These are phyloP conservation scores for Pascua guehoae DNA, from an alignment of 1,284 basidiomycete species.

Conservation along the genomic window DNA sequence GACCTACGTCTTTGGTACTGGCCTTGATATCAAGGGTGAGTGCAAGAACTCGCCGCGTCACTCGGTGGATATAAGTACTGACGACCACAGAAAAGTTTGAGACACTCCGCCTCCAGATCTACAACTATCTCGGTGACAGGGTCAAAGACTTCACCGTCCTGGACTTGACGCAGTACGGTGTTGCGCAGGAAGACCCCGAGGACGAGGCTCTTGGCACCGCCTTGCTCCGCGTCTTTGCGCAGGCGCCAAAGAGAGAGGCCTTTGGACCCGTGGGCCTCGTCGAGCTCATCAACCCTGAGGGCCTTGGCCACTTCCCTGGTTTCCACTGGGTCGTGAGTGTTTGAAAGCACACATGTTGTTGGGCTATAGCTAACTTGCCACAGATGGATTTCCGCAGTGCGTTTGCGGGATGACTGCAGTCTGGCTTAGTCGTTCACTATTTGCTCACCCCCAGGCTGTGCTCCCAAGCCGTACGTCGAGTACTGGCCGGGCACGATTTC, in stretches of 20 bases:
- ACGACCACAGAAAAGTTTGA: conserved; percentile 21
- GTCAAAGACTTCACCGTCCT: conserved; percentile 5
- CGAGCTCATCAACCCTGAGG: conserved; percentile 16
- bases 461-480: conserved; percentile 17
- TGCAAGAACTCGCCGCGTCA: no score
- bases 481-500: conserved; percentile 19
- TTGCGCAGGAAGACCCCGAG: conserved; percentile 16
- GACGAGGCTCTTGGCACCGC: conserved; percentile 24
- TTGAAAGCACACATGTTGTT: no score
- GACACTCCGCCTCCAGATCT: conserved; percentile 22
- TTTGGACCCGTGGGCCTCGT: conserved; percentile 9
- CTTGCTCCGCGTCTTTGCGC: conserved; percentile 26
- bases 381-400: conserved; percentile 6
- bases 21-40: conserved; percentile 18
- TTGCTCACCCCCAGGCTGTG: background rate
- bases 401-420: background rate
- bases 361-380: background rate
- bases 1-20: conserved; percentile 17
- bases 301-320: conserved; percentile 22
- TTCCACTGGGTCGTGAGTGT: conserved; percentile 8
- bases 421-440: no score
- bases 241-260: conserved; percentile 17
- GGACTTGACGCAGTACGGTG: conserved; percentile 26
- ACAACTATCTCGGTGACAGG: conserved; percentile 2
- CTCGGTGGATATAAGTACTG: background rate